Evolutionary conservation across 2,329 filamentous ascomycete species (phyloP), one percentile per base, ranked within the genome.

Genomic region (Nakataea oryzae): DNA sequence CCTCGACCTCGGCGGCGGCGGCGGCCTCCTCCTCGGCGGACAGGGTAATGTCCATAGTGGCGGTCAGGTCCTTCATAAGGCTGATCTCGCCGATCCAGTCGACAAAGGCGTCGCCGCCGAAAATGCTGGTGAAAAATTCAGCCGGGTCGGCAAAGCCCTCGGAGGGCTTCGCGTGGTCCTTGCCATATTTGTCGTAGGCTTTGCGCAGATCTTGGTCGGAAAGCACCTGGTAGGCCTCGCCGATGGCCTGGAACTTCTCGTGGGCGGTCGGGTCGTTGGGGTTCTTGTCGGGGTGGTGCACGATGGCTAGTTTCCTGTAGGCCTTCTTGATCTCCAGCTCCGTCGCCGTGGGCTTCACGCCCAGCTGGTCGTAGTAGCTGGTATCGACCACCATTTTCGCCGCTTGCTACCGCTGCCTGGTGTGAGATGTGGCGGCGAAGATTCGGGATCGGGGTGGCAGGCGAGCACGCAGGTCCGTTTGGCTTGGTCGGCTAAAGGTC

Each of bases 71-170:
- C 79, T 97, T 97, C 90, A 99, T 97, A 63, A 99, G 85, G 60
- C 91, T 95, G 69, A 99, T 96, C 81, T 99, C 95, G 67, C 95
- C 95, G 71, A 99, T 97, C 81, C 95, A 91, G 79, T 99, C 93
- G 64, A 89, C 81, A 71, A 99, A 99, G 14, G 93, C 92, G 69
- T 97, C 93, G 64, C 95, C 95, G 68, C 95, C 95, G 72, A 99
- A 99, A 69, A 99, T 99, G 80, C 93, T 96, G 70, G 90, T 90
- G 78, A 99, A 99, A 83, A 99, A 99, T 76, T 99, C 95, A 66
- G 92, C 84, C 1, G 95, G 95, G 74, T 99, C 95, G 80, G 90
- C 90, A 74, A 99, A 99, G 65, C 95, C 95, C 70, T 91, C 90
- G 69, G 87, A 86, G 0, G 95, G 95, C 72, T 93, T 90, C 7